phyloP scores from a whole-genome alignment of 2,329 filamentous ascomycete species.

The Fusarium praegraminearum region DNA sequence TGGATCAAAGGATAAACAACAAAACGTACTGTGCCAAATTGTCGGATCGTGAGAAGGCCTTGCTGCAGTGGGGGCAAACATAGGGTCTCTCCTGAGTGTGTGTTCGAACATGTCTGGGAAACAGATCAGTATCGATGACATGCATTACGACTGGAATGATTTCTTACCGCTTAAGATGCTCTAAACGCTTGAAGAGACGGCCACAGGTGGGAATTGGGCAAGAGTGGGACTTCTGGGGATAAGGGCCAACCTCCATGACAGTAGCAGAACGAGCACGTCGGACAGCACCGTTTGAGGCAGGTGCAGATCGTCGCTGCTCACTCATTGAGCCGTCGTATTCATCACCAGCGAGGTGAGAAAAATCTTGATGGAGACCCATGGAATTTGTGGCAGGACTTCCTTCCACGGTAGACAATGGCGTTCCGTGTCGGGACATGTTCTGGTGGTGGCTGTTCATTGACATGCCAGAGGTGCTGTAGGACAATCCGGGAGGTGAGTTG shows the following conservation, averaged over 20 bases:
- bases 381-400: conserved; percentile 82
- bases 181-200: conserved; percentile 96
- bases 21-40: conserved; percentile 92
- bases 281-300: conserved; percentile 80
- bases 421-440: conserved; percentile 89
- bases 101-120: conserved; percentile 91
- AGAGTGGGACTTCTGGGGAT: conserved; percentile 97
- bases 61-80: conserved; percentile 97
- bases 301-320: conserved; percentile 74
- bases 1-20: conserved; percentile 47
- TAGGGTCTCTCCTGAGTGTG: conserved; percentile 99
- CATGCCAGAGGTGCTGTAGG: conserved; percentile 77
- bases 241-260: conserved; percentile 95
- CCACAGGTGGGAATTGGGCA: conserved; percentile 99
- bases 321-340: conserved; percentile 65
- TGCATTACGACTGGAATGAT: conserved; percentile 52
- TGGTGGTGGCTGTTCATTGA: conserved; percentile 75
- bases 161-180: conserved; percentile 96
- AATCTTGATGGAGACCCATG: conserved; percentile 79
- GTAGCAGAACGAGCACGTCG: conserved; percentile 94
- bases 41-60: conserved; percentile 98
- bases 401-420: conserved; percentile 86
- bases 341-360: conserved; percentile 71
- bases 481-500: conserved; percentile 82
- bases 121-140: conserved; percentile 28